These are phyloP conservation scores for Pseudogymnoascus sp. DNA, from an alignment of 2,329 filamentous ascomycete species.

Conservation along the genomic window DNA sequence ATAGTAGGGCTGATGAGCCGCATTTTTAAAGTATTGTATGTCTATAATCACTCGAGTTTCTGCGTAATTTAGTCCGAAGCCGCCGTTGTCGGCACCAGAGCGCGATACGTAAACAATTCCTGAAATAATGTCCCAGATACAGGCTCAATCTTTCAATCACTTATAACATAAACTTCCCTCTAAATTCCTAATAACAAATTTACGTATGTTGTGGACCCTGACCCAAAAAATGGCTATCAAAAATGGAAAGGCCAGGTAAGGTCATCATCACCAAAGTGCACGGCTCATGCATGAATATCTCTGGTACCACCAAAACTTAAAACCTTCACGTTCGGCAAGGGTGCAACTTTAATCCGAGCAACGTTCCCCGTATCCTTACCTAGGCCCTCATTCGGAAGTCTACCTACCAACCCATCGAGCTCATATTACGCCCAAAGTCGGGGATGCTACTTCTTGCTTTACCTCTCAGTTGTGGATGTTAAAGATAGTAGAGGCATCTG, in stretches of 20 bases:
- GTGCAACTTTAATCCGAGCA: slow-evolving; percentile 4
- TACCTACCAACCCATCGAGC: slow-evolving; percentile 5
- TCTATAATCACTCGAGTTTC: background rate
- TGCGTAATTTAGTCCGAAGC: background rate
- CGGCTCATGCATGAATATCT: slow-evolving; percentile 5
- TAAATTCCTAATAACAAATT: background rate
- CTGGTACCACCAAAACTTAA: slow-evolving; percentile 6
- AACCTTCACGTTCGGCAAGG: slow-evolving; percentile 8
- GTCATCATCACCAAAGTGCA: slow-evolving; percentile 5
- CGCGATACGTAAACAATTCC: background rate
- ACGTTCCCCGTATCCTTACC: slow-evolving; percentile 10
- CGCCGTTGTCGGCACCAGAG: background rate
- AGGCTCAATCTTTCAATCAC: background rate
- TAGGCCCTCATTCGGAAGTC: background rate
- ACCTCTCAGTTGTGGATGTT: slow-evolving; percentile 10
- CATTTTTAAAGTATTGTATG: background rate
- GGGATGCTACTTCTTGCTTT: slow-evolving; percentile 6
- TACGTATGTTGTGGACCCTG: background rate
- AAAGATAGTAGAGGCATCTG: slow-evolving; percentile 12
- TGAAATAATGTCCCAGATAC: background rate
- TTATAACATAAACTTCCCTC: background rate
- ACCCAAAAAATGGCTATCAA: background rate
- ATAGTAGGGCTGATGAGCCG: background rate
- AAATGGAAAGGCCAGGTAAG: slow-evolving; percentile 1
- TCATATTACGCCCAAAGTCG: slow-evolving; percentile 9